A percentile compares a stretch with the other conserved stretches of the same genome.
phyloP scores from a whole-genome alignment of 257 asterid genomes.

The Agastache rugosa region DNA sequence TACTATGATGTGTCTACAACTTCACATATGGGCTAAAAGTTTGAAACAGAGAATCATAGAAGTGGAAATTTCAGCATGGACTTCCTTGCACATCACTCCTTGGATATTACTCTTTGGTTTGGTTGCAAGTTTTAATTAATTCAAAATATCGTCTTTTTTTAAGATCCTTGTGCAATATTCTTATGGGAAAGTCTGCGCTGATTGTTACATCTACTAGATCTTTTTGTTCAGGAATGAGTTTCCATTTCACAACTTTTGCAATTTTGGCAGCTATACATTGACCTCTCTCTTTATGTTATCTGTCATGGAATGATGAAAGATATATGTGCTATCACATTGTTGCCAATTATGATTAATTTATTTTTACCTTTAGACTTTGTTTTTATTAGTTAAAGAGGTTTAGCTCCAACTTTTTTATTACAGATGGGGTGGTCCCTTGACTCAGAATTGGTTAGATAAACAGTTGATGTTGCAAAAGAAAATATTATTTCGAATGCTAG shows the following conservation, averaged over 20 bases:
- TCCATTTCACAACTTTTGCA: background rate
- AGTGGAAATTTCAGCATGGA: no score
- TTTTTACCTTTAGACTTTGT: background rate
- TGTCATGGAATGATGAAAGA: background rate
- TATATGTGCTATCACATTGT: background rate
- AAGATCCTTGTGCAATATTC: background rate
- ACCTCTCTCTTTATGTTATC: background rate
- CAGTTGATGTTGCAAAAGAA: conserved; percentile 81
- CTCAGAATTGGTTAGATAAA: conserved; percentile 81
- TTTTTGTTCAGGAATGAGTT: background rate
- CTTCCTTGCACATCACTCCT: no score
- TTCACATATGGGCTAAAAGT: no score
- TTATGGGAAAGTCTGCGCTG: conserved; percentile 2
- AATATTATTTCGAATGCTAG: conserved; percentile 86
- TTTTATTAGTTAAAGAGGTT: conserved; percentile 14
- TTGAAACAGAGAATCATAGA: no score
- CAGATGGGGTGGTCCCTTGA: conserved; percentile 99
- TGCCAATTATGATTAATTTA: conserved; percentile 11
- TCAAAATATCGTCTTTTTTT: background rate
- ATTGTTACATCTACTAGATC: conserved; percentile 5
- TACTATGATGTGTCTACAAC: background rate
- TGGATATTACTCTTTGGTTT: no score
- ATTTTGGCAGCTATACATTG: background rate
- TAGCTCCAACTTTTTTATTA: conserved; percentile 32
- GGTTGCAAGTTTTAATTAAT: background rate